phyloP scores from a whole-genome alignment of 1,139 yeast species.

The Taiozyma onychis region DNA sequence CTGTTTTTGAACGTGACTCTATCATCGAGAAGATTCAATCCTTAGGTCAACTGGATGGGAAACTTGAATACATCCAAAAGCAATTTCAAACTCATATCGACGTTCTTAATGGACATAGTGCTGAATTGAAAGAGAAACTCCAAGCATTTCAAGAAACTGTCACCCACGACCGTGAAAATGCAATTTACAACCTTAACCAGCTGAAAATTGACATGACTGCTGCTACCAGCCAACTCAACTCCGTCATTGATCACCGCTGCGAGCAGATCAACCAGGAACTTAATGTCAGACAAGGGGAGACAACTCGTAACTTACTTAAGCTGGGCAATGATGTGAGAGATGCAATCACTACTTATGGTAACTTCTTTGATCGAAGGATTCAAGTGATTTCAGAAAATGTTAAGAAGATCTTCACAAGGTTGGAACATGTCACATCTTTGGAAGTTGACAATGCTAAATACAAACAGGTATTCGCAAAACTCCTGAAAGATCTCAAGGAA shows the following conservation, averaged over 20 bases:
- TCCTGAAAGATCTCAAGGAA: background rate
- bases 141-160: background rate
- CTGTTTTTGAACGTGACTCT: background rate
- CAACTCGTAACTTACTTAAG: background rate
- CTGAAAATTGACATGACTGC: background rate
- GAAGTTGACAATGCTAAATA: conserved; percentile 1
- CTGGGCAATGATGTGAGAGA: background rate
- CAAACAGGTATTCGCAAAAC: background rate
- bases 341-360: conserved; percentile 3
- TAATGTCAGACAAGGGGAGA: background rate
- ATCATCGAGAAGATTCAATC: background rate
- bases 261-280: background rate
- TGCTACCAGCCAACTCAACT: background rate
- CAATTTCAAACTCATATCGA: background rate
- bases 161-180: background rate
- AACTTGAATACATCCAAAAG: background rate
- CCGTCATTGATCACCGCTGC: background rate
- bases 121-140: background rate
- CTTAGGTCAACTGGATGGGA: background rate
- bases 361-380: conserved; percentile 6
- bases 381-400: conserved; percentile 1
- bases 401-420: background rate
- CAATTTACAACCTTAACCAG: background rate
- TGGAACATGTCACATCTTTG: conserved; percentile 1
- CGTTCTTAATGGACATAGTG: background rate